Percentiles rank a stretch among this genome's conserved stretches.
These are phyloP conservation scores for Cinnamomum chago DNA, from an alignment of 164 flowering plant genomes.

Conservation along the genomic window DNA sequence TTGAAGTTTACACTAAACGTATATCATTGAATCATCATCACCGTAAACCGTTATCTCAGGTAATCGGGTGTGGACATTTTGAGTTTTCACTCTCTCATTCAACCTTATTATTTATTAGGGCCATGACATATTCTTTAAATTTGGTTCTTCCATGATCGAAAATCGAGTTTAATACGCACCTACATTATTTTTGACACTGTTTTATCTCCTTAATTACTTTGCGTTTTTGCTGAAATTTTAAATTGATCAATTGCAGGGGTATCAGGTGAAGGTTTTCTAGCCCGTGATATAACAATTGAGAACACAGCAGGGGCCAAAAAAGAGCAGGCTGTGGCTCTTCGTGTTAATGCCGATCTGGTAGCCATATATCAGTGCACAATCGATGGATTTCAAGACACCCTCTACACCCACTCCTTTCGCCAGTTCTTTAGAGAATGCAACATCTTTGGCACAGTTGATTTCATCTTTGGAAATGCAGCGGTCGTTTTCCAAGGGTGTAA, in stretches of 20 bases:
- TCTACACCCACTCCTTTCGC: constrained; percentile 73
- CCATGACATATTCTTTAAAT: too few relatives aligned
- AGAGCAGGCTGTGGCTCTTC: constrained; percentile 81
- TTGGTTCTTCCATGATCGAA: too few relatives aligned
- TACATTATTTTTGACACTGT: too few relatives aligned
- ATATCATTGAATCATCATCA: too few relatives aligned
- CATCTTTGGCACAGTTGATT: constrained; percentile 80
- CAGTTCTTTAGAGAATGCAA: constrained; percentile 83
- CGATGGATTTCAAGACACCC: constrained; percentile 64
- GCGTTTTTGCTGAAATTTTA: too few relatives aligned
- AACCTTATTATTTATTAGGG: too few relatives aligned
- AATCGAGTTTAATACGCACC: too few relatives aligned
- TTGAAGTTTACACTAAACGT: too few relatives aligned
- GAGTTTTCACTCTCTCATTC: too few relatives aligned
- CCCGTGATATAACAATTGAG: constrained; percentile 66
- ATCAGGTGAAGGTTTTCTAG: constrained; percentile 74
- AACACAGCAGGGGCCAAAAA: constrained; percentile 79
- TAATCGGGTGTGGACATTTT: too few relatives aligned
- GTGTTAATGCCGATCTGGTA: constrained; percentile 62
- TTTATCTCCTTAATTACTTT: too few relatives aligned
- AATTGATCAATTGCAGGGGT: constrained; percentile 42
- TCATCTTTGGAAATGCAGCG: constrained; percentile 80
- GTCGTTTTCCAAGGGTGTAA: constrained; percentile 69
- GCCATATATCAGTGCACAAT: constrained; percentile 62
- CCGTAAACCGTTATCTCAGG: too few relatives aligned